A percentile compares a stretch with the other conserved stretches of the same genome.
Evolutionary conservation across 2,329 filamentous ascomycete species (phyloP).

Genomic region (Cercospora janseana): DNA sequence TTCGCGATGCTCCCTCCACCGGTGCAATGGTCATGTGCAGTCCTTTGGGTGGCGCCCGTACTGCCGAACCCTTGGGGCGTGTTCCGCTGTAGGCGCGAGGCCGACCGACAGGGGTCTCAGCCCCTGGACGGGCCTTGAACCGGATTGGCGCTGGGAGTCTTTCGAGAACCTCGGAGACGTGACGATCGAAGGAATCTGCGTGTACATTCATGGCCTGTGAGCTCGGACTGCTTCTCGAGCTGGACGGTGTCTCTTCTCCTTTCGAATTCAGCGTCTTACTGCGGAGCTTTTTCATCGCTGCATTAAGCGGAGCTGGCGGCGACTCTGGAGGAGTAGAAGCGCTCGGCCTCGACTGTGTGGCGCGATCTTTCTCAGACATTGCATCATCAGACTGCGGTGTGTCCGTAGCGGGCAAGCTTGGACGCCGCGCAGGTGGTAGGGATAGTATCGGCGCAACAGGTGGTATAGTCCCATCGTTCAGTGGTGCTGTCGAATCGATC

Average conservation of each 20-base stretch:
- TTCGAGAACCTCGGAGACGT: slow-evolving; percentile 39
- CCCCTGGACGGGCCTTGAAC: slow-evolving; percentile 58
- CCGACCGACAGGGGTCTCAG: slow-evolving; percentile 35
- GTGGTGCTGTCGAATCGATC: background rate
- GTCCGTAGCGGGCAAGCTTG: slow-evolving; percentile 17
- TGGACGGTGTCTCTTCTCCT: slow-evolving; percentile 14
- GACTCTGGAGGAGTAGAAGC: slow-evolving; percentile 12
- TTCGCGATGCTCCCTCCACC: slow-evolving; percentile 39
- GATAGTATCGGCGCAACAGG: slow-evolving; percentile 7
- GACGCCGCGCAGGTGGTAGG: background rate
- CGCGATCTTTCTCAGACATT: slow-evolving; percentile 2
- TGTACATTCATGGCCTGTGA: slow-evolving; percentile 6
- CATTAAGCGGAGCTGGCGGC: slow-evolving; percentile 43
- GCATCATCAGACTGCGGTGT: background rate
- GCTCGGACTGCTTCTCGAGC: background rate
- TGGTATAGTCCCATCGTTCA: background rate
- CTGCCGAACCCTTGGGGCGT: slow-evolving; percentile 21
- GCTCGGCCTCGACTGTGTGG: slow-evolving; percentile 5
- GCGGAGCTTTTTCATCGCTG: slow-evolving; percentile 44
- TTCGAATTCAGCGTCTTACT: slow-evolving; percentile 11
- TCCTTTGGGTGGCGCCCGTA: slow-evolving; percentile 17
- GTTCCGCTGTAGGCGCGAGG: slow-evolving; percentile 23
- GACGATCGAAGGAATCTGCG: slow-evolving; percentile 56
- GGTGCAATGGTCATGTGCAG: slow-evolving; percentile 34
- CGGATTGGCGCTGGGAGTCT: slow-evolving; percentile 63